Percentiles rank a stretch among this genome's conserved stretches.
Conservation (phyloP, 495 filamentous ascomycete genomes). For the Podospora conica region DNA sequence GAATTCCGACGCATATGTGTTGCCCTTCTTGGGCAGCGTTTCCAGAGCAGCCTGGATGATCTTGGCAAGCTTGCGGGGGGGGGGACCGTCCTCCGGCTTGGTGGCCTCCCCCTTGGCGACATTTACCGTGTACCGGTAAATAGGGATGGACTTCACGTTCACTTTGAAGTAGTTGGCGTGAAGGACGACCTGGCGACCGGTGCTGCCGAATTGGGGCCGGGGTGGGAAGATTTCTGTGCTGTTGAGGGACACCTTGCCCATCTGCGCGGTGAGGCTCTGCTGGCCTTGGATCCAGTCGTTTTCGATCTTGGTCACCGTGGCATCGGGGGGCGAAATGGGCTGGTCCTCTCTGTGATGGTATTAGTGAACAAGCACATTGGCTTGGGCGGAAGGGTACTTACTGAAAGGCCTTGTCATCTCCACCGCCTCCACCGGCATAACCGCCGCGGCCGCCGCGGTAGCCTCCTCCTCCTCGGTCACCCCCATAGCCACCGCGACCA, state of each 20-base stretch:
- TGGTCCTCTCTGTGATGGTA: not conserved
- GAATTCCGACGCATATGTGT: slow-evolving; percentile 53
- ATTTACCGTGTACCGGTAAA: slow-evolving; percentile 36
- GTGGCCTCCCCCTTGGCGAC: slow-evolving; percentile 20
- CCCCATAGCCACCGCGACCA: slow-evolving; percentile 13
- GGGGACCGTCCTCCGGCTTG: not conserved
- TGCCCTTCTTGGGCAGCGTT: slow-evolving; percentile 17
- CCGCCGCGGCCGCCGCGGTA: slow-evolving; percentile 14
- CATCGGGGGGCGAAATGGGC: slow-evolving; percentile 24
- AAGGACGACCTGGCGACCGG: slow-evolving; percentile 44
- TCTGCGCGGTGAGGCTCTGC: slow-evolving; percentile 20
- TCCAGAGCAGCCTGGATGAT: slow-evolving; percentile 48
- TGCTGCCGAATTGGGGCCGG: slow-evolving; percentile 56
- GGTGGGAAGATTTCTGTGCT: slow-evolving; percentile 27
- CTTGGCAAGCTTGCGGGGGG: slow-evolving; percentile 39
- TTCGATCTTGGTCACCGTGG: slow-evolving; percentile 29
- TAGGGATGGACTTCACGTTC: slow-evolving; percentile 28
- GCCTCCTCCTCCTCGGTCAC: slow-evolving; percentile 12
- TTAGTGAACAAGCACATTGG: not conserved
- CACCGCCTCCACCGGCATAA: slow-evolving; percentile 14
- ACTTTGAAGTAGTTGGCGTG: slow-evolving; percentile 63
- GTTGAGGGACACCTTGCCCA: slow-evolving; percentile 26
- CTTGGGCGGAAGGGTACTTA: slow-evolving; percentile 16
- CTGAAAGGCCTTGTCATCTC: slow-evolving; percentile 30
- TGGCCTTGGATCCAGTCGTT: slow-evolving; percentile 24